phyloP scores from a whole-genome alignment of 1,284 basidiomycete genomes.

The Agaricales sp. region DNA sequence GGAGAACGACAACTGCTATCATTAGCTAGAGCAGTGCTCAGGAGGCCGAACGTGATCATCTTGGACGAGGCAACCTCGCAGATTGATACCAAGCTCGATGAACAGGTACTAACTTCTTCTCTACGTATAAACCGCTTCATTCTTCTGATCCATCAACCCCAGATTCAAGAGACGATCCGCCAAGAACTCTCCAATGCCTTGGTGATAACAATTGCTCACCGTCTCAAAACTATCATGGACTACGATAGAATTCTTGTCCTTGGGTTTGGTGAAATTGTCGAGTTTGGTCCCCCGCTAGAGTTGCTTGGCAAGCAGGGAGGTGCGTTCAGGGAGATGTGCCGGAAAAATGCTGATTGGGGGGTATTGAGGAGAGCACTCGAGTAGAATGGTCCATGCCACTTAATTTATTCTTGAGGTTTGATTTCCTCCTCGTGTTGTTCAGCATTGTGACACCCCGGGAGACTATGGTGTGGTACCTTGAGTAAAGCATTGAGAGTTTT shows the following conservation, averaged over 20 bases:
- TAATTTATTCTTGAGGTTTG: no score
- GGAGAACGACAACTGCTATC: constrained; percentile 80
- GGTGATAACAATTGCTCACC: constrained; percentile 79
- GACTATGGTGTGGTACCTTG: no score
- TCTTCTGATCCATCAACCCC: constrained; percentile 1
- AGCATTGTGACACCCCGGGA: no score
- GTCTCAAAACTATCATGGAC: constrained; percentile 64
- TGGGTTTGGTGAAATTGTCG: constrained; percentile 52
- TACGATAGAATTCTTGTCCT: constrained; percentile 79
- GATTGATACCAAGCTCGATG: constrained; percentile 63
- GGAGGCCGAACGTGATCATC: constrained; percentile 71
- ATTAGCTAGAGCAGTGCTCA: constrained; percentile 61
- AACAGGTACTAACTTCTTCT: constrained; percentile 32
- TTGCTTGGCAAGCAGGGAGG: constrained; percentile 48
- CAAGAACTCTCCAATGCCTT: constrained; percentile 66
- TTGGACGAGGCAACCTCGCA: constrained; percentile 82
- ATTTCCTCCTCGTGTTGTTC: no score
- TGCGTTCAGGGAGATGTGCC: constrained; percentile 63
- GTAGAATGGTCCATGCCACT: no score
- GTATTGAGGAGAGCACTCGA: constrained; percentile 15
- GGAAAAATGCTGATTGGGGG: constrained; percentile 50
- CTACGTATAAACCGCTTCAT: neutral
- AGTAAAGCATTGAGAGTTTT: no score
- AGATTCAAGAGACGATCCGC: constrained; percentile 76
- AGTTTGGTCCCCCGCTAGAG: constrained; percentile 63